Percentiles rank a stretch among this genome's conserved stretches.
Evolutionary conservation across 2,329 filamentous ascomycete species (phyloP).

Genomic region (Aspergillus fischeri): DNA sequence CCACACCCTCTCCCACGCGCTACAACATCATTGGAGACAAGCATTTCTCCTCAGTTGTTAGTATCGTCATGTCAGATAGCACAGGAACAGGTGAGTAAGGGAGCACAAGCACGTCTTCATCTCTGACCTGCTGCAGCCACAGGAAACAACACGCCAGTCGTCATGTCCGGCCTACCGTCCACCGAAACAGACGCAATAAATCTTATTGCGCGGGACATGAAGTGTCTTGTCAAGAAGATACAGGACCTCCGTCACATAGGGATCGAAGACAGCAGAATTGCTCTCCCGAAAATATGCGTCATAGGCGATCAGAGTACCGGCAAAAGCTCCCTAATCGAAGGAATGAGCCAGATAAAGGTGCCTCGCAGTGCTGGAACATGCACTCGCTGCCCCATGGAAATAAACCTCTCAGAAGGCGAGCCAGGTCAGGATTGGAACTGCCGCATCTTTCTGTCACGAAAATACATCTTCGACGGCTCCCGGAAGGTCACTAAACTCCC

Average conservation of each 20-base stretch:
- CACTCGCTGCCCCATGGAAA: slow-evolving; percentile 76
- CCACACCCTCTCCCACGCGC: background rate
- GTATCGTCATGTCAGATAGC: background rate
- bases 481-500: slow-evolving; percentile 44
- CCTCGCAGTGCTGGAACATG: slow-evolving; percentile 70
- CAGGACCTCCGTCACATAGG: slow-evolving; percentile 66
- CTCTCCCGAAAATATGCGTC: slow-evolving; percentile 73
- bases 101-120: background rate
- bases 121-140: background rate
- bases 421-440: slow-evolving; percentile 57
- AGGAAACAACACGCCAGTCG: background rate
- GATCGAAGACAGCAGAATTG: slow-evolving; percentile 62
- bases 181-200: slow-evolving; percentile 20
- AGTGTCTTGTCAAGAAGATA: slow-evolving; percentile 36
- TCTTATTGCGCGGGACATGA: slow-evolving; percentile 32
- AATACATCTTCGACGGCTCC: slow-evolving; percentile 53
- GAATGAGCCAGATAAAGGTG: slow-evolving; percentile 63
- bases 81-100: background rate
- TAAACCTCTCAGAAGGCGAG: slow-evolving; percentile 60
- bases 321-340: slow-evolving; percentile 66
- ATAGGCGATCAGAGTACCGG: slow-evolving; percentile 83
- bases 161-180: background rate
- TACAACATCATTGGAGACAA: background rate
- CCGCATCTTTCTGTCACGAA: slow-evolving; percentile 59
- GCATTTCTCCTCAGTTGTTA: background rate